Base-by-base conservation (phyloP, 208 protist species). In the Leishmania tarentolae region DNA sequence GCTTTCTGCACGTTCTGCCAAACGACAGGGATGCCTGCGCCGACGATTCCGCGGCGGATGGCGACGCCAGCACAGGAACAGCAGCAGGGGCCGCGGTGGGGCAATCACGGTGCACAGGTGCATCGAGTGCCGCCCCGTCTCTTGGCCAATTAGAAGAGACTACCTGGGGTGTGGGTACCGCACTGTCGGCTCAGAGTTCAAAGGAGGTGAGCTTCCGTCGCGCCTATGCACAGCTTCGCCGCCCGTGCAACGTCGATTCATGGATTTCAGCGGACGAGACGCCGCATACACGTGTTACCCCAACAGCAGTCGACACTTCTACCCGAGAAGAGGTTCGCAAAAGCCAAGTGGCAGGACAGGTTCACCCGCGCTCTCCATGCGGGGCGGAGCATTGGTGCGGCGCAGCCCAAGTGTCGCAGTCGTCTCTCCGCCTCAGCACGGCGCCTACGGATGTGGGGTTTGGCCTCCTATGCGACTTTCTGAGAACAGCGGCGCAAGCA, bases 1-100 rank as follows among this genome's bases (percentile, higher is more conserved):
- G 88, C 19, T 91, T 88, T 42, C 84, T 92, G 9, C 80, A 88
- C 44, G 61, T 74, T 0, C 71, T 84, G 57, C 84, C 77, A n/a
- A 82, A 86, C 63, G 82, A 86, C n/a, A 37, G 37, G 19, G 72
- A 75, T 31, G 74, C 11, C 24, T 46, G 65, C 37, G 47, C 24
- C 35, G 37, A 72, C 24, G 77, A 61, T 42, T 40, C 46, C 40
- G 28, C 44, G 69, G n/a, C 28, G 13, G 69, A 73, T 2, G n/a
- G 47, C 37, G 63, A 47, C 63, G 31, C 40, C 15, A 65, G 5
- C 50, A 31, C 31, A 11, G 50, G 63, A 19, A 50, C 13, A 44
- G 31, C 74, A 68, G 53, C 56, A 2, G 52, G n/a, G n/a, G n/a
- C n/a, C n/a, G n/a, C 73, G 7, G 53, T 24, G 19, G 40, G 9